Conservation (phyloP, 352 stramenopile species). For the Globisporangium cystogenes region DNA sequence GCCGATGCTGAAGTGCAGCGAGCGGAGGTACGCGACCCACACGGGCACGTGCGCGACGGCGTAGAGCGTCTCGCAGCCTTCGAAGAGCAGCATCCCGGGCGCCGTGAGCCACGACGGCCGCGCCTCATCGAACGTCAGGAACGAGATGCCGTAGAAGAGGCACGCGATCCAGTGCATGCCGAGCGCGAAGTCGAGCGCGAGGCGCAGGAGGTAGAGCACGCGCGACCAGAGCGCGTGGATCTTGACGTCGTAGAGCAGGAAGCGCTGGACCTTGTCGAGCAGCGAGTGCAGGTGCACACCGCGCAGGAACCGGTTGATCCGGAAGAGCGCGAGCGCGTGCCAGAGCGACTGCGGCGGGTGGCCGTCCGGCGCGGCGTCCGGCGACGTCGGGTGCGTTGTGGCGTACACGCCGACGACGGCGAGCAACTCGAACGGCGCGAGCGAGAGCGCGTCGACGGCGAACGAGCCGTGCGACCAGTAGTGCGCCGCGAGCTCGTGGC, state of each 20-base stretch:
- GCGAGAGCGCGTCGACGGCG: constrained; percentile 38
- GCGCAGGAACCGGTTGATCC: constrained; percentile 47
- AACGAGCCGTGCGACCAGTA: constrained; percentile 47
- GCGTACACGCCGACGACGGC: constrained; percentile 13
- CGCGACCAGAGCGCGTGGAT: constrained; percentile 16
- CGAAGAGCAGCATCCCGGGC: constrained; percentile 51
- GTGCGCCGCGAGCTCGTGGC: constrained; percentile 23
- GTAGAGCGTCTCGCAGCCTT: constrained; percentile 16
- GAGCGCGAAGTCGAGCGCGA: constrained; percentile 43
- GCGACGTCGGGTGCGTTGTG: constrained; percentile 4
- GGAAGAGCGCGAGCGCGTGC: constrained; percentile 40
- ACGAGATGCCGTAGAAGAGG: constrained; percentile 50
- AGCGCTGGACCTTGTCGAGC: constrained; percentile 38
- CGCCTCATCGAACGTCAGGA: constrained; percentile 25
- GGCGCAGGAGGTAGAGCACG: constrained; percentile 30
- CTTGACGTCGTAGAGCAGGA: constrained; percentile 51
- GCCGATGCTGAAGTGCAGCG: constrained; percentile 65
- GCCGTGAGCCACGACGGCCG: constrained; percentile 48
- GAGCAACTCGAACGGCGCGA: constrained; percentile 45
- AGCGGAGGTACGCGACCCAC: constrained; percentile 35
- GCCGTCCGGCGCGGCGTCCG: constrained; percentile 13
- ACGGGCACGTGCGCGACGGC: constrained; percentile 34
- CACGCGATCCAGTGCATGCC: constrained; percentile 55
- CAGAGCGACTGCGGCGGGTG: constrained; percentile 26
- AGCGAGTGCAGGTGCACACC: constrained; percentile 40